phyloP scores from a whole-genome alignment of 441 rosid species.

The Erysimum pusillum region DNA sequence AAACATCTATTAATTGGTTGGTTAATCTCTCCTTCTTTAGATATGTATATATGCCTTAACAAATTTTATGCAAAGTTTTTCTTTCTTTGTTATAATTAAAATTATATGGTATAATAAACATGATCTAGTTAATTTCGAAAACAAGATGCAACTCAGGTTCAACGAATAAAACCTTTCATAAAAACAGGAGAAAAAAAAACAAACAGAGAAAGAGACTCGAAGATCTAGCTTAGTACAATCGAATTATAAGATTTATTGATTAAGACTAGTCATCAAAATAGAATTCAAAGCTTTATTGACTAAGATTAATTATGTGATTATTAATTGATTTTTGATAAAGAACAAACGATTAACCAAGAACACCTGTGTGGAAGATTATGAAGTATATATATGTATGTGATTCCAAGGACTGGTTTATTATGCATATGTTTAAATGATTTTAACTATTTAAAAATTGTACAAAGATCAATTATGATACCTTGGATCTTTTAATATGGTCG shows the following conservation, averaged over 20 bases:
- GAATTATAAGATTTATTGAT: slow-evolving; percentile 12
- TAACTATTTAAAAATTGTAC: not conserved
- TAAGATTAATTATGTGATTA: too few relatives aligned
- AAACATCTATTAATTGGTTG: not conserved
- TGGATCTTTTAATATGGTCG: slow-evolving; percentile 53
- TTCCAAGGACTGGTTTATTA: slow-evolving; percentile 2
- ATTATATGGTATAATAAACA: slow-evolving; percentile 9
- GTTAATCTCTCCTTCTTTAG: slow-evolving; percentile 4
- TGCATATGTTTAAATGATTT: slow-evolving; percentile 2
- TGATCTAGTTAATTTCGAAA: not conserved
- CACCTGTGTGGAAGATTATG: slow-evolving; percentile 15
- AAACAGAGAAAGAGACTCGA: not conserved
- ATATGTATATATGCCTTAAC: slow-evolving; percentile 8
- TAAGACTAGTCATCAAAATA: not conserved
- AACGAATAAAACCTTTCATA: not conserved
- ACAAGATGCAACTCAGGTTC: not conserved
- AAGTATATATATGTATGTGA: not conserved
- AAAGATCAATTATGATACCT: slow-evolving; percentile 33
- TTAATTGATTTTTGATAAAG: not conserved
- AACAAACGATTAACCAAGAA: slow-evolving; percentile 18
- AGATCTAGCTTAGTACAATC: slow-evolving; percentile 20
- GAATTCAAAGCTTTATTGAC: too few relatives aligned
- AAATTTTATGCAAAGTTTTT: not conserved
- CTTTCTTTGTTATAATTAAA: slow-evolving; percentile 9
- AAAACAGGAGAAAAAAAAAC: slow-evolving; percentile 8